Base-by-base conservation (phyloP, 208 protist genomes). In the Spongospora subterranea region DNA sequence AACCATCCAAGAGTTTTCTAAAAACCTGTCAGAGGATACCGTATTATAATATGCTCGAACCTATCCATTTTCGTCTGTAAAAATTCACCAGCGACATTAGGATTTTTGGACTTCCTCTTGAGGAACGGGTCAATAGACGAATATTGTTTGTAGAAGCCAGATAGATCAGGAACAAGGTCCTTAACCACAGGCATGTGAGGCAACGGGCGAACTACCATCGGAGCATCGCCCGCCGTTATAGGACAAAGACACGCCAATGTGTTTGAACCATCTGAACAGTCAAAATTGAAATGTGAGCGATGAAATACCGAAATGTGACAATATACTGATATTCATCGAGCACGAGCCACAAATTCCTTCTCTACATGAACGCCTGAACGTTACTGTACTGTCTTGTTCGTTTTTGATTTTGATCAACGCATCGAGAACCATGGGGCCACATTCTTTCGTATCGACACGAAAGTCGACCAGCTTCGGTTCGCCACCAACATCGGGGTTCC, bases 321-420 rank as follows among this genome's bases (percentile, higher is more conserved):
- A n/a, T n/a, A 82, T 45, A 82, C 71, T 88, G 77, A 96, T 96
- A 92, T 96, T 96, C 95, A 96, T 96, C n/a, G 93, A 77, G 77
- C 93, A 94, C 11, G 91, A 93, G 41, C 94, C 92, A 82, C 92
- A 95, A 92, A 93, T 93, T 43, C 93, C 93, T 91, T 96, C 95
- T 88, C 96, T 95, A 94, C 96, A 97, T 40, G 95, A 96, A 35
- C 95, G 93, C 29, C 96, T 91, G 93, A 97, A 97, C 40, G 95
- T 96, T 24, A 97, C 93, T 0, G 96, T 97, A 29, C 95, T 90
- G 90, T 97, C 96, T n/a, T 94, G 50, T 88, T 96, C 96, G 88
- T 96, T 96, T 91, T 97, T 97, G 91, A 97, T 96, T 66, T 97
- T 95, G 38, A 97, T 90, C 0, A 97, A 91, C 6, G 96, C 95